A percentile compares a stretch with the other conserved stretches of the same genome.
phyloP scores from a whole-genome alignment of 345 rosid genomes.

The Acer negundo region DNA sequence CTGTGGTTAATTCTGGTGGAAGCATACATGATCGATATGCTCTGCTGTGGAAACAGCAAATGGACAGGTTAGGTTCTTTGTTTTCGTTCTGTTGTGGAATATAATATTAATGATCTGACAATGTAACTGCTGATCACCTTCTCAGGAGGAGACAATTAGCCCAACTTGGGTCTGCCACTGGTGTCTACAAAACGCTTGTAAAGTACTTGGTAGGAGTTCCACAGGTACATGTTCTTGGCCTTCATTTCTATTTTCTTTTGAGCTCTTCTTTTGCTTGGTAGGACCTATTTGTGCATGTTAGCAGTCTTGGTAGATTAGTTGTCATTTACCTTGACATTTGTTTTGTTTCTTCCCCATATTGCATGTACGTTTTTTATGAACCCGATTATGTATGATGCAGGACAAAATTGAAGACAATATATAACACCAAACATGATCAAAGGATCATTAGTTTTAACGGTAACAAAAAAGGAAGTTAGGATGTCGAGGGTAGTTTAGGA shows the following conservation, averaged over 20 bases:
- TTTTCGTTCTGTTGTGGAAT: constrained; percentile 20
- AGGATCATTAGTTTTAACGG: background rate
- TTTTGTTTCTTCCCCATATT: background rate
- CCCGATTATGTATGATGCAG: background rate
- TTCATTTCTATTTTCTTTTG: too few species aligned
- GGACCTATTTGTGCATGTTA: constrained; percentile 3
- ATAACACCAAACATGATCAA: background rate
- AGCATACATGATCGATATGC: constrained; percentile 78
- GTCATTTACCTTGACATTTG: background rate
- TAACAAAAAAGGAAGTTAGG: background rate
- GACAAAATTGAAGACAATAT: background rate
- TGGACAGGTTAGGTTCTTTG: constrained; percentile 69
- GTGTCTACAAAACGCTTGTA: constrained; percentile 96
- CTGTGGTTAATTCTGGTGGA: constrained; percentile 75
- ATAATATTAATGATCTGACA: constrained; percentile 18
- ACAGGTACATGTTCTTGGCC: constrained; percentile 55
- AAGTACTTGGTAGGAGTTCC: constrained; percentile 99
- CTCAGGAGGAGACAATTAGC: constrained; percentile 91
- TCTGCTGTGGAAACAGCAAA: constrained; percentile 93
- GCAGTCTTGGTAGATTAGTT: background rate
- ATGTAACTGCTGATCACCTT: constrained; percentile 20
- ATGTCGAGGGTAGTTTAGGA: background rate
- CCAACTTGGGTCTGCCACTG: constrained; percentile 96
- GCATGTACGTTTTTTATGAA: background rate
- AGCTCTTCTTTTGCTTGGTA: constrained; percentile 3